Percentiles rank a stretch among this genome's conserved stretches.
Conservation (phyloP, 2,329 filamentous ascomycete species). For the Chaetomiaceae sp. region DNA sequence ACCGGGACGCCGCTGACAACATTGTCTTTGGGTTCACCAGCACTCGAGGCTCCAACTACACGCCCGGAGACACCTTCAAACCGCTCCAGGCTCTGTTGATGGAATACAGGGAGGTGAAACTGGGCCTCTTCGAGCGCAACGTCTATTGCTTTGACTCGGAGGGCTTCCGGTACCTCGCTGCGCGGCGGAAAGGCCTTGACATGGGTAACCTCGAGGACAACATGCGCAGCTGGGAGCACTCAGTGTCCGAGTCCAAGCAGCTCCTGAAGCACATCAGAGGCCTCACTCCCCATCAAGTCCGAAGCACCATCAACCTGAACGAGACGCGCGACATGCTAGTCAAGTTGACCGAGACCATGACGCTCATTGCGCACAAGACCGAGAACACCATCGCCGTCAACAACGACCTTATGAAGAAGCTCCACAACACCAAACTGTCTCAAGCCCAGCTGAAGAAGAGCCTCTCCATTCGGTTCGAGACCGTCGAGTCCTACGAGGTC, state of each 20-base stretch:
- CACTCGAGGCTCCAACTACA: conserved; percentile 38
- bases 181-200: conserved; percentile 30
- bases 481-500: conserved; percentile 25
- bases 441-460: conserved; percentile 28
- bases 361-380: conserved; percentile 33
- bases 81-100: conserved; percentile 32
- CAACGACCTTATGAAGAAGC: conserved; percentile 29
- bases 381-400: conserved; percentile 30
- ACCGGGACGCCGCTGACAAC: conserved; percentile 36
- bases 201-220: conserved; percentile 33
- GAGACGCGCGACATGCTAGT: conserved; percentile 34
- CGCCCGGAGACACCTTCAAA: conserved; percentile 37
- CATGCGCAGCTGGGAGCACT: conserved; percentile 37
- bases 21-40: conserved; percentile 43
- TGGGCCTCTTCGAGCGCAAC: conserved; percentile 30
- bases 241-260: conserved; percentile 29
- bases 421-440: conserved; percentile 26
- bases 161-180: conserved; percentile 40
- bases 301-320: conserved; percentile 38
- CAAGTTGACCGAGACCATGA: conserved; percentile 37
- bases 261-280: conserved; percentile 31
- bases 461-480: conserved; percentile 28
- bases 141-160: conserved; percentile 43
- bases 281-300: conserved; percentile 32
- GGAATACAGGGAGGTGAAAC: conserved; percentile 28